Base-by-base conservation (phyloP, 106 monocot species). In the Acorus calamus region DNA sequence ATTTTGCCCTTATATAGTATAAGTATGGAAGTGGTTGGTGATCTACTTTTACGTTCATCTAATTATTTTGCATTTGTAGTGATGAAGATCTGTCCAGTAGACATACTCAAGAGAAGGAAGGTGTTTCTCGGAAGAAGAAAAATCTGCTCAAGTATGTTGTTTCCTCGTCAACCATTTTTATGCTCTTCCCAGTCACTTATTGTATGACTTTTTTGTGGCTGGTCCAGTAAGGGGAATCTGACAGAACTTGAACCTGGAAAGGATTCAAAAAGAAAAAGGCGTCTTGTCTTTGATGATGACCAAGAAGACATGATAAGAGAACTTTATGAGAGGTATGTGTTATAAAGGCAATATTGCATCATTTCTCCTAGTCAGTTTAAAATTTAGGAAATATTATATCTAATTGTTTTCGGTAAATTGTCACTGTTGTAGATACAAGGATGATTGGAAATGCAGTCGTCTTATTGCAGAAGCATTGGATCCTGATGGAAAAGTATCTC, bases 381-480 rank as follows among this genome's bases (percentile, higher is more conserved):
- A 4, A 44, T 42, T 60, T 28, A 28, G 28, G 28, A 28, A 28
- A 28, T 28, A 44, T 66, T 60, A 11, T 8, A 9, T 58, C 28
- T 50, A 42, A 53, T 49, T 11, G 28, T 10, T 14, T 8, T 63
- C 8, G 43, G 46, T 49, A 10, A 28, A 47, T 61, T 49, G 60
- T 67, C 4, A 46, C 50, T 11, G 14, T 75, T 66, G 55, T 66
- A 92, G 88, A 75, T 80, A 80, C 69, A 85, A 88, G 73, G 77
- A 77, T 77, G 87, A 88, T 50, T 54, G 60, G 11, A 51, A 50
- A 48, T 92, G 84, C 64, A 79, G 67, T 51, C 84, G 62, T 65
- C 69, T 82, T 64, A 88, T 87, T 63, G 82, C 84, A 53, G 73
- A 84, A 69, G 73, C 87, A 65, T 62, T 88, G 52, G 88, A 85